Evolutionary conservation across 169 alveolate genomes (phyloP).

Genomic region (Plasmodium sp.): DNA sequence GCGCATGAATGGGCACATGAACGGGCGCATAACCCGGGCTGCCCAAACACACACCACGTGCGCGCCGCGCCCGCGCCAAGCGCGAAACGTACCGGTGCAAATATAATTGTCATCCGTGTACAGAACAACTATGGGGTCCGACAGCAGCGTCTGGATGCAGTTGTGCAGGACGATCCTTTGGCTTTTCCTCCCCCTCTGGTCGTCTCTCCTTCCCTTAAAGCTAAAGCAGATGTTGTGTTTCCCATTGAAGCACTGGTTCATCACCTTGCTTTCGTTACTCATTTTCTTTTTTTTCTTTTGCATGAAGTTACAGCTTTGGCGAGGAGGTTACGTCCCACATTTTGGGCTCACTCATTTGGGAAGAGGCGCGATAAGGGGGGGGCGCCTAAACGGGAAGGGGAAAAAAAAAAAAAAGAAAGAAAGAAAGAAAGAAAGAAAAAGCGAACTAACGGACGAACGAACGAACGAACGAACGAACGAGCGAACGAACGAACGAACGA

Average conservation of each 20-base stretch:
- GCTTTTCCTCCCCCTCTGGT: constrained; percentile 18
- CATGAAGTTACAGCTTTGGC: not conserved
- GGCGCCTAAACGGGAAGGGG: not conserved
- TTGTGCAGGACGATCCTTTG: constrained; percentile 36
- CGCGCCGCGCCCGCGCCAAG: not conserved
- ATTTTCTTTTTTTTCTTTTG: constrained; percentile 6
- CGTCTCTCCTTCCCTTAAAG: not conserved
- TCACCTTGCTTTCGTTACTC: constrained; percentile 29
- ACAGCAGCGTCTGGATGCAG: constrained; percentile 66
- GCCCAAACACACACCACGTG: not conserved
- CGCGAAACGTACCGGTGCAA: constrained; percentile 42
- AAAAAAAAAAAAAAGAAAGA: no score
- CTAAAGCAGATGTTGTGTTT: constrained; percentile 10
- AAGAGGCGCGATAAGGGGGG: not conserved
- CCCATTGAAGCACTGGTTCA: constrained; percentile 57
- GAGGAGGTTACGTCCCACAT: not conserved
- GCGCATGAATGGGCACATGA: not conserved
- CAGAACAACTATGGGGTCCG: constrained; percentile 74
- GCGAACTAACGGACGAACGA: no score
- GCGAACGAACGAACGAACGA: no score
- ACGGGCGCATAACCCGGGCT: not conserved
- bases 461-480: no score
- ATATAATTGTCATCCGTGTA: constrained; percentile 68
- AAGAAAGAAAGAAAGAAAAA: no score
- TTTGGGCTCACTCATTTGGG: not conserved